Percentiles rank a stretch among this genome's conserved stretches.
These are phyloP conservation scores for Chrysoporthe puriensis DNA, from an alignment of 2,329 filamentous ascomycete species.

Conservation along the genomic window DNA sequence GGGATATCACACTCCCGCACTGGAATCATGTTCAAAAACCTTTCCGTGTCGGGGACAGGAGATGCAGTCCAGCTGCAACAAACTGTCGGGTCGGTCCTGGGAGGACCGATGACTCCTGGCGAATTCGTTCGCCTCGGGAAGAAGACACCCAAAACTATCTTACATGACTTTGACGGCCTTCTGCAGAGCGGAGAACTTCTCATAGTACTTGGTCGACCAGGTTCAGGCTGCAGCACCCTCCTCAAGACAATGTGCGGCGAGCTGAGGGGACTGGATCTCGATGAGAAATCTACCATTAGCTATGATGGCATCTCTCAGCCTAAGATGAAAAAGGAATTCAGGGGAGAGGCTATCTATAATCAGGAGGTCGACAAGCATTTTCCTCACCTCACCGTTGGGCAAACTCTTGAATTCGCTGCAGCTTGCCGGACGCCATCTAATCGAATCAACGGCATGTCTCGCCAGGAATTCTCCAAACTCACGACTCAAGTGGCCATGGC, in stretches of 20 bases:
- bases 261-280: slow-evolving; percentile 59
- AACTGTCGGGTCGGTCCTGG: slow-evolving; percentile 63
- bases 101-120: slow-evolving; percentile 59
- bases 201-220: slow-evolving; percentile 69
- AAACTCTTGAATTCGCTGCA: slow-evolving; percentile 75
- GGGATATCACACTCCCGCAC: slow-evolving; percentile 42
- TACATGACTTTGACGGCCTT: slow-evolving; percentile 67
- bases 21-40: slow-evolving; percentile 66
- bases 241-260: slow-evolving; percentile 66
- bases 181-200: slow-evolving; percentile 68
- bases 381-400: slow-evolving; percentile 74
- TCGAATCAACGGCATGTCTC: slow-evolving; percentile 64
- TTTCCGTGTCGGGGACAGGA: slow-evolving; percentile 69
- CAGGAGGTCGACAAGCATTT: slow-evolving; percentile 78
- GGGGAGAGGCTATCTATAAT: slow-evolving; percentile 73
- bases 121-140: slow-evolving; percentile 56
- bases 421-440: slow-evolving; percentile 69
- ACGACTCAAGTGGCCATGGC: slow-evolving; percentile 71
- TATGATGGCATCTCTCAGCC: slow-evolving; percentile 64
- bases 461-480: slow-evolving; percentile 62
- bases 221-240: slow-evolving; percentile 66
- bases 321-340: slow-evolving; percentile 62
- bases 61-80: slow-evolving; percentile 70
- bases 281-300: slow-evolving; percentile 55
- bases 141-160: slow-evolving; percentile 59